phyloP scores from a whole-genome alignment of 2,329 filamentous ascomycete genomes.

The Tolypocladium paradoxum region DNA sequence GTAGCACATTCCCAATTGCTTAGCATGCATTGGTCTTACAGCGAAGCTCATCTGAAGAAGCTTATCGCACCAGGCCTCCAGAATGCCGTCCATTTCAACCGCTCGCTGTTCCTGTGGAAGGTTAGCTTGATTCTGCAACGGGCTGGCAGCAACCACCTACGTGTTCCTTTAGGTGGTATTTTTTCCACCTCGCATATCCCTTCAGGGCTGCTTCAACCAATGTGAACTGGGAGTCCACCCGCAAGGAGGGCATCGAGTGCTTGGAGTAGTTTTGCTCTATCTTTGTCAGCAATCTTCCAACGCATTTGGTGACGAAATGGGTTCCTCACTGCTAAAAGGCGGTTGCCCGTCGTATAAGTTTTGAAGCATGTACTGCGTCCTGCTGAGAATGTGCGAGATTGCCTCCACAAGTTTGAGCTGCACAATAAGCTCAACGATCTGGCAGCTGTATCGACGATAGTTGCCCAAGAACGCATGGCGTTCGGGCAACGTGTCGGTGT shows the following conservation, averaged over 20 bases:
- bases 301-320: background rate
- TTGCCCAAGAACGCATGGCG: slow-evolving; percentile 92
- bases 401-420: slow-evolving; percentile 74
- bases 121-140: slow-evolving; percentile 9
- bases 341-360: slow-evolving; percentile 64
- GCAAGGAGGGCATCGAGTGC: slow-evolving; percentile 60
- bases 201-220: slow-evolving; percentile 83
- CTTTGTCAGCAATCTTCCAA: slow-evolving; percentile 2
- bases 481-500: slow-evolving; percentile 90
- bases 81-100: slow-evolving; percentile 46
- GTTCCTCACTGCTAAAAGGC: slow-evolving; percentile 50
- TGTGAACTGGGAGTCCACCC: slow-evolving; percentile 79
- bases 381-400: slow-evolving; percentile 73
- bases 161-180: slow-evolving; percentile 15
- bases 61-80: slow-evolving; percentile 63
- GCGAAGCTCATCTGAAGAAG: slow-evolving; percentile 63
- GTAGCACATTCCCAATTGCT: background rate
- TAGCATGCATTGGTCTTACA: slow-evolving; percentile 17
- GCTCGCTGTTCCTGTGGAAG: slow-evolving; percentile 35
- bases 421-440: slow-evolving; percentile 80
- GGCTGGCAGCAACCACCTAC: slow-evolving; percentile 11
- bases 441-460: slow-evolving; percentile 81
- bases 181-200: slow-evolving; percentile 73
- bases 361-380: slow-evolving; percentile 63
- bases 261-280: slow-evolving; percentile 52